Conservation (phyloP, 2,329 filamentous ascomycete genomes). For the Aspergillus pseudotamarii region DNA sequence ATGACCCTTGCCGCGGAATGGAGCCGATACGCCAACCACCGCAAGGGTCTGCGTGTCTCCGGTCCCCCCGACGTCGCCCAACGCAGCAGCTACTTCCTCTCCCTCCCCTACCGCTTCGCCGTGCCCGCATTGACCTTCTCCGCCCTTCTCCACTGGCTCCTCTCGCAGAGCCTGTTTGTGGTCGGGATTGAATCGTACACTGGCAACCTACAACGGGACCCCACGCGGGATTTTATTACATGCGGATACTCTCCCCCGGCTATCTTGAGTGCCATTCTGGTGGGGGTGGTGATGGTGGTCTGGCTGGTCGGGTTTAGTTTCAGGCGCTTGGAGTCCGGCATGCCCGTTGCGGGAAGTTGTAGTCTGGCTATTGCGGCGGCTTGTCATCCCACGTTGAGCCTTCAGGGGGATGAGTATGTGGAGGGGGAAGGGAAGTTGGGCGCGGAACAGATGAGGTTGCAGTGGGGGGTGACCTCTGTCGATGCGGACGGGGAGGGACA, state of each 20-base stretch:
- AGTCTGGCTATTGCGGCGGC: slow-evolving; percentile 38
- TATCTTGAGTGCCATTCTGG: neutral
- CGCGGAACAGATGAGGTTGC: neutral
- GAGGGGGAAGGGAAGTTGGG: neutral
- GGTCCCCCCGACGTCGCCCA: slow-evolving; percentile 41
- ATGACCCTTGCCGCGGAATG: slow-evolving; percentile 56
- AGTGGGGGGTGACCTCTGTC: neutral
- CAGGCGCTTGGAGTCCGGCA: slow-evolving; percentile 22
- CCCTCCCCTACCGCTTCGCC: slow-evolving; percentile 49
- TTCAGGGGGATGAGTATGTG: neutral
- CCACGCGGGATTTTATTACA: neutral
- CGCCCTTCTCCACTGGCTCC: slow-evolving; percentile 51
- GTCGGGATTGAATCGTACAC: slow-evolving; percentile 34
- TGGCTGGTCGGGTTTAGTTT: slow-evolving; percentile 18
- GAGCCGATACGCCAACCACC: slow-evolving; percentile 40
- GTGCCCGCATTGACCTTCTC: slow-evolving; percentile 42
- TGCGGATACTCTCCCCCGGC: slow-evolving; percentile 4
- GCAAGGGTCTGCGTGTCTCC: slow-evolving; percentile 49
- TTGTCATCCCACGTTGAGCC: slow-evolving; percentile 25
- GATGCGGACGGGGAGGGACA: neutral
- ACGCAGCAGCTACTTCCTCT: slow-evolving; percentile 49
- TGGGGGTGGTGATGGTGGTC: neutral
- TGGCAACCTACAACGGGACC: neutral
- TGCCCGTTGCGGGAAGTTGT: slow-evolving; percentile 35
- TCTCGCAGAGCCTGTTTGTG: slow-evolving; percentile 52